Evolutionary conservation across 352 stramenopile species (phyloP), one percentile per base, ranked within the genome.

Genomic region (Phytophthora tubulina): DNA sequence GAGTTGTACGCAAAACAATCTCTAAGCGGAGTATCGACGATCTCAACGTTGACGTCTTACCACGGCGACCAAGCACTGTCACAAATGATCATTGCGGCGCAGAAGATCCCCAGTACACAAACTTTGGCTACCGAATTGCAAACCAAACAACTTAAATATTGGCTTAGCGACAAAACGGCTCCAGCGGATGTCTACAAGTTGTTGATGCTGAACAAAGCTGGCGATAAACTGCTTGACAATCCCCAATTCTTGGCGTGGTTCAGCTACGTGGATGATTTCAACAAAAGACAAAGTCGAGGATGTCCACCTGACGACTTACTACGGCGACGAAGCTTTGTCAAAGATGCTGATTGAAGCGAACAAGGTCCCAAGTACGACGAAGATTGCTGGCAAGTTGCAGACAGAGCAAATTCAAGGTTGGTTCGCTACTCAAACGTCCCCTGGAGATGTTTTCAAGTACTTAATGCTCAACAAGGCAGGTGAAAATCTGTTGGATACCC

Each of bases 181-280:
- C 17, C 45, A 33, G n/a, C 21, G 17, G 45, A 51, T 15, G 45
- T 51, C 21, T 51, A 14, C 3, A 51, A 51, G 45, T 4, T 31
- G 9, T 15, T 51, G 27, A 51, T 51, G 45, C 44, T 50, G 8
- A 50, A 33, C 39, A 45, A 45, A 17, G 39, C 39, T 45, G 39
- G 39, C 14, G 39, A 45, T 45, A 45, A 45, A 45, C 31, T 63
- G 15, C 6, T 64, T 6, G 56, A 54, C 4, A 63, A 52, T 2
- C 55, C 55, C 4, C 14, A 63, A 21, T 21, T 52, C 7, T 13
- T 30, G 8, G 42, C 39, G 14, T 63, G 55, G 55, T 14, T 63
- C 3, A 11, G 3, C 9, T 63, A 63, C 15, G 38, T 32, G 3
- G 41, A 63, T 15, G 27, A 39, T 32, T 63, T 44, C 21, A 33